Evolutionary conservation across 176 grass and related monocot species (phyloP).

Genomic region (Juncus effusus): DNA sequence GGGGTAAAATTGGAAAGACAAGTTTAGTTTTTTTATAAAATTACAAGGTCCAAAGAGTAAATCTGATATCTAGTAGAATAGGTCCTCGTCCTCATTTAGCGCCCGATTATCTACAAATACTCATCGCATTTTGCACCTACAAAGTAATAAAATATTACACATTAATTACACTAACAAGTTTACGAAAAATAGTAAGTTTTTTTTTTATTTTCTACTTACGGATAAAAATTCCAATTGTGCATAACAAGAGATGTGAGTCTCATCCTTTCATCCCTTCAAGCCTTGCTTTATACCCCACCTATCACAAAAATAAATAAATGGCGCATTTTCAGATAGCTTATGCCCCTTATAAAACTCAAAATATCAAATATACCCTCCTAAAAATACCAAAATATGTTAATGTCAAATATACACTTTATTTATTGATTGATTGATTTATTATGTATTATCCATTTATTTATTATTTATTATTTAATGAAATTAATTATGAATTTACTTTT

Average conservation of each 20-base stretch:
- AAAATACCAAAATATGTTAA: no score
- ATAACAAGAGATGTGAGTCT: conserved; percentile 86
- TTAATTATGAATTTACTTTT: no score
- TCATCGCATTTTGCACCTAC: conserved; percentile 96
- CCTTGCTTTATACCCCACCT: conserved; percentile 94
- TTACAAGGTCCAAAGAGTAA: conserved; percentile 1
- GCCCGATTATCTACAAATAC: conserved; percentile 96
- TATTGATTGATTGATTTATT: no score
- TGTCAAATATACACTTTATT: no score
- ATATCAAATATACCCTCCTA: no score
- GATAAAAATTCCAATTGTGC: conserved; percentile 95
- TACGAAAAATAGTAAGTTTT: neutral
- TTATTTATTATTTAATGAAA: no score
- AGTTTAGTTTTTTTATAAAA: no score
- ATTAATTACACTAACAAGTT: neutral
- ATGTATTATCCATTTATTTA: no score
- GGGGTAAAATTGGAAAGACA: no score
- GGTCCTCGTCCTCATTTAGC: conserved; percentile 85
- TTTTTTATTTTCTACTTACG: neutral
- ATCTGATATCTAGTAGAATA: conserved; percentile 31
- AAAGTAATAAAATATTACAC: conserved; percentile 27
- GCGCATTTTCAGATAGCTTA: no score
- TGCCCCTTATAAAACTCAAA: no score
- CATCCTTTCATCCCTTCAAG: conserved; percentile 95
- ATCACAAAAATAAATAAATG: neutral